Percentiles rank a stretch among this genome's conserved stretches.
phyloP scores from a whole-genome alignment of 768 basidiomycete species.

The Coprinellus aureogranulatus region DNA sequence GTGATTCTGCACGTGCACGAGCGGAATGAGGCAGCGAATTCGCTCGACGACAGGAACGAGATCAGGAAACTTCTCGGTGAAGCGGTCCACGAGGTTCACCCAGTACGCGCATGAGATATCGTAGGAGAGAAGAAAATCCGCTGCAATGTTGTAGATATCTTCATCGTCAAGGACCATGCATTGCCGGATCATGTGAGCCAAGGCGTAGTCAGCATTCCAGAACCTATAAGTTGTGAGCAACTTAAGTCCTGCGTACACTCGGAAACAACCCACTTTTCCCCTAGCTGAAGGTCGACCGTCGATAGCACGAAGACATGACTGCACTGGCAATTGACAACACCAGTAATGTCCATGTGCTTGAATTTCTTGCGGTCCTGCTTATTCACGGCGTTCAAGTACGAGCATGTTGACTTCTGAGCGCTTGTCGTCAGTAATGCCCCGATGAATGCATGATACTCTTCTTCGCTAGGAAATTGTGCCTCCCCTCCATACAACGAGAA shows the following conservation, averaged over 20 bases:
- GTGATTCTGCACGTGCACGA: conserved; percentile 25
- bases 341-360: conserved; percentile 25
- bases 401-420: conserved; percentile 19
- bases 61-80: conserved; percentile 11
- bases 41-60: conserved; percentile 6
- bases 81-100: conserved; percentile 15
- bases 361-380: conserved; percentile 27
- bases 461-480: conserved; percentile 18
- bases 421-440: not conserved
- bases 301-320: conserved; percentile 20
- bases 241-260: not conserved
- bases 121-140: conserved; percentile 16
- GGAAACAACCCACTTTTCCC: conserved; percentile 21
- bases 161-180: too few species aligned
- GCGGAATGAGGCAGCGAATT: conserved; percentile 17
- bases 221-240: conserved; percentile 12
- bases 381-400: conserved; percentile 21
- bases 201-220: conserved; percentile 18
- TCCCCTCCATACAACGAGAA: conserved; percentile 17
- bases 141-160: not conserved
- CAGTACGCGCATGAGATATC: conserved; percentile 25
- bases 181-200: too few species aligned
- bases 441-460: not conserved
- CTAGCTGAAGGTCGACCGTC: conserved; percentile 25
- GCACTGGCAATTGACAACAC: conserved; percentile 26